Percentiles rank a stretch among this genome's conserved stretches.
These are phyloP conservation scores for Penicillium longicatenatum DNA, from an alignment of 495 filamentous ascomycete genomes.

Conservation along the genomic window DNA sequence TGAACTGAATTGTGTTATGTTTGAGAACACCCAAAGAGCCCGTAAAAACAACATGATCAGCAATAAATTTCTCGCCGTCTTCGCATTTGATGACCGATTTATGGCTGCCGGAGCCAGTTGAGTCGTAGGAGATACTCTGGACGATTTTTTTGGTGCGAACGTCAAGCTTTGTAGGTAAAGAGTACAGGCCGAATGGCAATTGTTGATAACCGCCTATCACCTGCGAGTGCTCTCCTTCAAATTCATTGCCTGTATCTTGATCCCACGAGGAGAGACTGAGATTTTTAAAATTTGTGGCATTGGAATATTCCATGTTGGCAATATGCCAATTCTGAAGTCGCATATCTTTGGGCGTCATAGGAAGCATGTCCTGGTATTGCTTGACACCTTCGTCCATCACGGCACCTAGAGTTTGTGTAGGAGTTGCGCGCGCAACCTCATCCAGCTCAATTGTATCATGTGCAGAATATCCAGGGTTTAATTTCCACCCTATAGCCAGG, in stretches of 20 bases:
- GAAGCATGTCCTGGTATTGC: constrained; percentile 82
- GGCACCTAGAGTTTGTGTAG: constrained; percentile 75
- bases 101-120: constrained; percentile 38
- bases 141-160: constrained; percentile 72
- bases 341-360: constrained; percentile 82
- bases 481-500: constrained; percentile 75
- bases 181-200: constrained; percentile 78
- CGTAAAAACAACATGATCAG: constrained; percentile 86
- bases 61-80: constrained; percentile 73
- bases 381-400: constrained; percentile 86
- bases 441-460: constrained; percentile 77
- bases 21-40: constrained; percentile 91
- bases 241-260: constrained; percentile 95
- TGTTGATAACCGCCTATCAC: constrained; percentile 92
- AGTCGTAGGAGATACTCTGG: constrained; percentile 65
- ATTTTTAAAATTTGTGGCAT: constrained; percentile 81
- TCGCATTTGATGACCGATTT: constrained; percentile 70
- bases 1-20: constrained; percentile 69
- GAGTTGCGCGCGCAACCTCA: constrained; percentile 55
- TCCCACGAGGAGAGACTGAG: constrained; percentile 94
- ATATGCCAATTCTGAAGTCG: constrained; percentile 97
- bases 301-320: constrained; percentile 97
- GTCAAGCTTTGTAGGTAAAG: constrained; percentile 75
- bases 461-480: constrained; percentile 64
- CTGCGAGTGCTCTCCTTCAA: constrained; percentile 90